Percentiles rank a stretch among this genome's conserved stretches.
phyloP scores from a whole-genome alignment of 306 rosid genomes.

The Corylus heterophylla region DNA sequence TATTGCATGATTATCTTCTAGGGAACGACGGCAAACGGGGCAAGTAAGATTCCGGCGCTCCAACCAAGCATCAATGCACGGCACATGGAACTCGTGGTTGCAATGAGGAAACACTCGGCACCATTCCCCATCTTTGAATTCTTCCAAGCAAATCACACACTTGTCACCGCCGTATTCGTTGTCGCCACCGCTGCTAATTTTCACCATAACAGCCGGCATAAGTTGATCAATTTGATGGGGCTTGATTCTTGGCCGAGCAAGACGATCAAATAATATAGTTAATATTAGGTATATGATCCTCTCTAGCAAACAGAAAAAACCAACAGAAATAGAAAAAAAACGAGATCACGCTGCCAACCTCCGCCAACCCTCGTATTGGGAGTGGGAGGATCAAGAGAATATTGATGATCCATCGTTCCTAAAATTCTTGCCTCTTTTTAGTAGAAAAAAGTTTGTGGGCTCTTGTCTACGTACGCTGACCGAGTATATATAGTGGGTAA shows the following conservation, averaged over 20 bases:
- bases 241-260: too few species aligned
- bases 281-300: background rate
- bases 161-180: too few species aligned
- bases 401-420: background rate
- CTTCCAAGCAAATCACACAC: constrained; percentile 6
- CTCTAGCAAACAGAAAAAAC: background rate
- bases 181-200: background rate
- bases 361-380: background rate
- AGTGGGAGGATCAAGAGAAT: background rate
- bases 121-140: background rate
- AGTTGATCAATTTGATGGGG: background rate
- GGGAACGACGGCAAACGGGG: background rate
- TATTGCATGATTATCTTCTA: background rate
- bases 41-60: background rate
- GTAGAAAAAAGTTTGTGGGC: too few species aligned
- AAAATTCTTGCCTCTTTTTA: background rate
- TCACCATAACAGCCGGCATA: background rate
- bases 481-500: too few species aligned
- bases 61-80: constrained; percentile 7
- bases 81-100: background rate
- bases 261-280: background rate
- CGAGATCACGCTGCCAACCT: background rate
- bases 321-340: too few species aligned
- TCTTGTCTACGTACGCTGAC: too few species aligned
- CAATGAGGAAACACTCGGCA: background rate